phyloP scores from a whole-genome alignment of 306 rosid species.

The Astragalus membranaceus region DNA sequence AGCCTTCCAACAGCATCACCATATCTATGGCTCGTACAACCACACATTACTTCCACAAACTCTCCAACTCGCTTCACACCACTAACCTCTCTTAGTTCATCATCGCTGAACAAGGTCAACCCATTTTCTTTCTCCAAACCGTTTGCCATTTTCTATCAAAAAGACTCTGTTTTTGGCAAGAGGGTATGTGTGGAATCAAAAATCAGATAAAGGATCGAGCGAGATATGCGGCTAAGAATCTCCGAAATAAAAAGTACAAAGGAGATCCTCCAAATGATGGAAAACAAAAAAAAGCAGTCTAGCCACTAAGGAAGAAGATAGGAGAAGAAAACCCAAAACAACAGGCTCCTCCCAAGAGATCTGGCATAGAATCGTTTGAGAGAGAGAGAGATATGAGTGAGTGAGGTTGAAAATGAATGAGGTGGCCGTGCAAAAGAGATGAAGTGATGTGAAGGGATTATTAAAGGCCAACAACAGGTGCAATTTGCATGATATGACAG shows the following conservation, averaged over 20 bases:
- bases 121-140: constrained; percentile 53
- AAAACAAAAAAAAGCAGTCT: too few relatives aligned
- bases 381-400: constrained; percentile 19
- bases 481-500: constrained; percentile 81
- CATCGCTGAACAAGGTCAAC: constrained; percentile 67
- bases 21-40: constrained; percentile 92
- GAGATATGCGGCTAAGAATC: constrained; percentile 10
- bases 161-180: constrained; percentile 32
- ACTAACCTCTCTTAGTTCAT: constrained; percentile 77
- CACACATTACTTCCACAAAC: constrained; percentile 82
- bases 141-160: constrained; percentile 47
- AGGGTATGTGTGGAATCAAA: too few relatives aligned
- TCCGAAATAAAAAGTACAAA: neutral
- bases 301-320: too few relatives aligned
- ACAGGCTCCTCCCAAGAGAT: constrained; percentile 67
- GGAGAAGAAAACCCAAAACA: too few relatives aligned
- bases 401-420: constrained; percentile 27
- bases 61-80: constrained; percentile 65
- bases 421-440: constrained; percentile 54
- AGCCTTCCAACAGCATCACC: constrained; percentile 98
- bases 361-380: constrained; percentile 48
- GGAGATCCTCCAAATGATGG: constrained; percentile 5
- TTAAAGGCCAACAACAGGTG: constrained; percentile 22
- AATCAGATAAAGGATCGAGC: constrained; percentile 12
- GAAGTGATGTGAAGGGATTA: constrained; percentile 38